phyloP scores from a whole-genome alignment of 768 basidiomycete species.

The Cyathus striatus region DNA sequence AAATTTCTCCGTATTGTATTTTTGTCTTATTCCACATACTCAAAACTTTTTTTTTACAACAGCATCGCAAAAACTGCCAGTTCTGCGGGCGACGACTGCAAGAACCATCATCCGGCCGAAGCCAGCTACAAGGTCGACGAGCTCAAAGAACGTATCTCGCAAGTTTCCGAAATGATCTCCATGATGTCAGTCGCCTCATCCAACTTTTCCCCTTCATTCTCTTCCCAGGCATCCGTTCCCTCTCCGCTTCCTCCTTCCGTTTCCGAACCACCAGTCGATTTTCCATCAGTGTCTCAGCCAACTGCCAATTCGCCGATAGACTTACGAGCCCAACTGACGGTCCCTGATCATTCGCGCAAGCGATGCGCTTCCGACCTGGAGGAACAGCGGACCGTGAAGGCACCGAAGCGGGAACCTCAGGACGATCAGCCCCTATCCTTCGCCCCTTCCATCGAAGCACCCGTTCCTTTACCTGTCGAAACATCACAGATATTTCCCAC shows the following conservation, averaged over 20 bases:
- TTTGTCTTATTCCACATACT: neutral
- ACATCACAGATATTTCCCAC: slow-evolving; percentile 11
- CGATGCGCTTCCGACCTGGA: slow-evolving; percentile 38
- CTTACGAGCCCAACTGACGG: slow-evolving; percentile 15
- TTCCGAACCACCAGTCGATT: neutral
- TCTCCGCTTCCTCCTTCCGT: neutral
- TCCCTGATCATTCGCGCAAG: slow-evolving; percentile 36
- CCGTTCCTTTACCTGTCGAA: slow-evolving; percentile 10
- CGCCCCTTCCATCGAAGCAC: slow-evolving; percentile 12
- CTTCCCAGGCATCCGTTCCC: neutral
- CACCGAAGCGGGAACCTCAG: slow-evolving; percentile 42
- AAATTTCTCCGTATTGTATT: slow-evolving; percentile 17
- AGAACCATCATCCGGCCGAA: slow-evolving; percentile 38
- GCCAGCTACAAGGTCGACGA: slow-evolving; percentile 49
- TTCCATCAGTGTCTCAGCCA: neutral
- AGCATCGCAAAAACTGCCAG: slow-evolving; percentile 61
- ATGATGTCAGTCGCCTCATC: slow-evolving; percentile 19
- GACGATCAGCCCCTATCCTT: slow-evolving; percentile 33
- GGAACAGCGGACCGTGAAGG: slow-evolving; percentile 37
- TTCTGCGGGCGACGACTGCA: slow-evolving; percentile 48
- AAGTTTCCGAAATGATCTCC: slow-evolving; percentile 52
- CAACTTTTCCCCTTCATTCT: slow-evolving; percentile 1
- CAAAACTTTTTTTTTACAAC: slow-evolving; percentile 6
- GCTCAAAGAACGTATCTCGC: slow-evolving; percentile 46
- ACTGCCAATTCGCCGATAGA: slow-evolving; percentile 15